Percentiles rank a stretch among this genome's conserved stretches.
phyloP scores from a whole-genome alignment of 352 stramenopile genomes.

The Globisporangium viniferum region DNA sequence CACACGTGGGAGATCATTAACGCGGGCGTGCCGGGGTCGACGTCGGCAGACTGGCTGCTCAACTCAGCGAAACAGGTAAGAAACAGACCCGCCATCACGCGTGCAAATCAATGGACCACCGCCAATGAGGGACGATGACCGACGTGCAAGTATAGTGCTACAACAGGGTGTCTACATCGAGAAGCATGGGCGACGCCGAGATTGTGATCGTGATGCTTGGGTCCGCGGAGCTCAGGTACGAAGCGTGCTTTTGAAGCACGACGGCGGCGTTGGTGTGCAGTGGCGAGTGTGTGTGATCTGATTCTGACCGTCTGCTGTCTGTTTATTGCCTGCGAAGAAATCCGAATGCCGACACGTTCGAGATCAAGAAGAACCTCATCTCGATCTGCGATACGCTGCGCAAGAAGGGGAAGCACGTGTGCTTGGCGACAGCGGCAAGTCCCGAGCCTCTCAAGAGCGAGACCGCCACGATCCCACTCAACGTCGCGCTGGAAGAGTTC shows the following conservation, averaged over 20 bases:
- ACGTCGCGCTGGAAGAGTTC: slow-evolving; percentile 67
- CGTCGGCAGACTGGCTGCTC: slow-evolving; percentile 62
- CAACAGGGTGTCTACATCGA: slow-evolving; percentile 61
- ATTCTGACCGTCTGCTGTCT: neutral
- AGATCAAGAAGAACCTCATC: slow-evolving; percentile 62
- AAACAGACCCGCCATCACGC: neutral
- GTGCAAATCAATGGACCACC: neutral
- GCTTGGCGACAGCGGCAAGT: slow-evolving; percentile 58
- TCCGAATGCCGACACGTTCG: slow-evolving; percentile 18
- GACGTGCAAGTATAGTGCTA: slow-evolving; percentile 38
- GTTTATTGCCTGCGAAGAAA: slow-evolving; percentile 19
- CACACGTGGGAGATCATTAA: slow-evolving; percentile 84
- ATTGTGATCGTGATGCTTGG: slow-evolving; percentile 80
- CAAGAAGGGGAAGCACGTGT: slow-evolving; percentile 84
- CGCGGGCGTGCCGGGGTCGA: slow-evolving; percentile 56
- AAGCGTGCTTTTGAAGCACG: neutral
- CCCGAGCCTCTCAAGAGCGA: slow-evolving; percentile 34
- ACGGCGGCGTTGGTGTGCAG: neutral
- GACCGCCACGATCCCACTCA: slow-evolving; percentile 39
- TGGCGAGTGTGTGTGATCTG: neutral
- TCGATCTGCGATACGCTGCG: slow-evolving; percentile 72
- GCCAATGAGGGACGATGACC: neutral
- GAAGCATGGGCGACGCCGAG: slow-evolving; percentile 55
- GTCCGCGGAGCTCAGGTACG: slow-evolving; percentile 61
- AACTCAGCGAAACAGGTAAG: slow-evolving; percentile 58